Evolutionary conservation across 257 asterid genomes (phyloP).

Genomic region (Solanum commersonii): DNA sequence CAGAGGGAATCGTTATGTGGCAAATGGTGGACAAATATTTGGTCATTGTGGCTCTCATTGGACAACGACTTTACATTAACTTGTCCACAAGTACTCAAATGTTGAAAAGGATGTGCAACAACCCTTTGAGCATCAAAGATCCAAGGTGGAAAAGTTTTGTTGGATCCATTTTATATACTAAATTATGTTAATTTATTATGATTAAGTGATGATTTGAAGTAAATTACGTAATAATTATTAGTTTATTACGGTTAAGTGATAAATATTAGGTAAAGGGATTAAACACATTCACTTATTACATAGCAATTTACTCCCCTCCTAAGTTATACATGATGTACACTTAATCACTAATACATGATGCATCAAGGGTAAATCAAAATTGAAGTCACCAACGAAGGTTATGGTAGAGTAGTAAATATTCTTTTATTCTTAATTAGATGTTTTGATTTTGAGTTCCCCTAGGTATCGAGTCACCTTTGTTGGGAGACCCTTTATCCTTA

Average conservation of each 20-base stretch:
- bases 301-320: neutral
- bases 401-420: neutral
- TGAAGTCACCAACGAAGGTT: neutral
- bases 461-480: neutral
- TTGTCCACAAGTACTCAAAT: neutral
- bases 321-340: neutral
- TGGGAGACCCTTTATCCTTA: neutral
- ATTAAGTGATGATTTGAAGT: neutral
- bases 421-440: fast-evolving
- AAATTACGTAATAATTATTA: neutral
- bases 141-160: neutral
- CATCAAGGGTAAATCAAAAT: neutral
- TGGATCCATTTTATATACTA: neutral
- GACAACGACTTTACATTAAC: neutral
- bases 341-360: neutral
- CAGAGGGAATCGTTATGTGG: neutral
- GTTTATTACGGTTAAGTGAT: neutral
- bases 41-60: neutral
- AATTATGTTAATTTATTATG: neutral
- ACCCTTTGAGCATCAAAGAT: neutral
- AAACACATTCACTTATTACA: neutral
- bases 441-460: neutral
- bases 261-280: neutral
- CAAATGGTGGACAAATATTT: neutral
- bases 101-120: neutral